Percentiles rank a stretch among this genome's conserved stretches.
Evolutionary conservation across 2,329 filamentous ascomycete species (phyloP).

Genomic region (Ceratocystis destructans): DNA sequence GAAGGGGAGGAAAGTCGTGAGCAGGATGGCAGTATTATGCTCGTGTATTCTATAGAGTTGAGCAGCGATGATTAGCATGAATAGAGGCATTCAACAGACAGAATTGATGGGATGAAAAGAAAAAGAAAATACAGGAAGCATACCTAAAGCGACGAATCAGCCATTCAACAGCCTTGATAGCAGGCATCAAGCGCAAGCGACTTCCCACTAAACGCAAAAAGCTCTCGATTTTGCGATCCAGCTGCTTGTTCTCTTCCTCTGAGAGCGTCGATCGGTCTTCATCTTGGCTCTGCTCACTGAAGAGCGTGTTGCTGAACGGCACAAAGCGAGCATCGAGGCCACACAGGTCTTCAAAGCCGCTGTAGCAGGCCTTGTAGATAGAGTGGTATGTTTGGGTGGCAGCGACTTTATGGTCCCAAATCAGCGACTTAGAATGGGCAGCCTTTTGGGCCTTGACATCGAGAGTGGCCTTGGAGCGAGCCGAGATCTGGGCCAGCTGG

Average conservation of each 20-base stretch:
- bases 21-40: slow-evolving; percentile 63
- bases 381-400: slow-evolving; percentile 81
- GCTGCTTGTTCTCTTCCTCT: slow-evolving; percentile 62
- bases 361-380: slow-evolving; percentile 71
- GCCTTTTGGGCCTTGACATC: slow-evolving; percentile 87
- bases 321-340: slow-evolving; percentile 68
- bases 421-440: slow-evolving; percentile 83
- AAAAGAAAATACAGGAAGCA: slow-evolving; percentile 21
- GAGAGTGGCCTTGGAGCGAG: slow-evolving; percentile 77
- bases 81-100: slow-evolving; percentile 2
- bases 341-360: slow-evolving; percentile 86
- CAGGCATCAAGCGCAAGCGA: slow-evolving; percentile 68
- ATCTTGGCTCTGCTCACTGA: slow-evolving; percentile 83
- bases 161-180: slow-evolving; percentile 89
- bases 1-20: slow-evolving; percentile 85
- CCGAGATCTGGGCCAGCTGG: slow-evolving; percentile 86
- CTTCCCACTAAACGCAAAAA: slow-evolving; percentile 72
- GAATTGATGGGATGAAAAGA: neutral
- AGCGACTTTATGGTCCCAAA: slow-evolving; percentile 78
- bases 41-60: slow-evolving; percentile 59
- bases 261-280: slow-evolving; percentile 82
- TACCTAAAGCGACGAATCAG: slow-evolving; percentile 80
- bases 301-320: slow-evolving; percentile 63
- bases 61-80: slow-evolving; percentile 17
- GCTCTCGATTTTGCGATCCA: slow-evolving; percentile 63